Evolutionary conservation across 2,329 filamentous ascomycete species (phyloP), one percentile per base, ranked within the genome.

Genomic region (Pochonia chlamydosporia): DNA sequence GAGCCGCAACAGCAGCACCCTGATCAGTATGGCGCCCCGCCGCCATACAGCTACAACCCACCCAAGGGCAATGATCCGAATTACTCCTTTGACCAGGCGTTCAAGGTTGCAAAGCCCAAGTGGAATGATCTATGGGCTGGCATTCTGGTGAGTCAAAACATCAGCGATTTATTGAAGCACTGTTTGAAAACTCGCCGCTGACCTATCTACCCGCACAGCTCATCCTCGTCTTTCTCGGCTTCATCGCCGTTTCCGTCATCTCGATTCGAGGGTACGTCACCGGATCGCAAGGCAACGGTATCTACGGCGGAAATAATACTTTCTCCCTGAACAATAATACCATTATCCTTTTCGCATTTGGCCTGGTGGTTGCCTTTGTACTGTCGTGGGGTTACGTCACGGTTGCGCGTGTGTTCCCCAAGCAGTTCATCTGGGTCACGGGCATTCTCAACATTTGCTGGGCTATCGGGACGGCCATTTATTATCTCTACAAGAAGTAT

Each of bases 101-200:
- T 97, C 74, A 85, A 85, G 66, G 67, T 96, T 44, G 79, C 88
- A 44, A 83, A 73, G 53, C 89, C 89, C n/a, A 95, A 92, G 65
- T 96, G 78, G 69, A 89, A 96, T 59, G 92, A 97, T 63, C 62
- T 87, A 23, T 96, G 91, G 92, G 91, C 91, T 3, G 90, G 86
- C 4, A 70, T 95, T 35, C 70, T 96, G 60, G 84, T 87, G 64
- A 14, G 74, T 64, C 30, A n/a, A n/a, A n/a, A n/a, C n/a, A n/a
- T n/a, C n/a, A n/a, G n/a, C n/a, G n/a, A n/a, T n/a, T n/a, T n/a
- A n/a, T n/a, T n/a, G n/a, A n/a, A n/a, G n/a, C n/a, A n/a, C n/a
- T n/a, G n/a, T n/a, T n/a, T n/a, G n/a, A n/a, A n/a, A 28, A 1
- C 16, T 36, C n/a, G 9, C 50, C 16, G 49, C 52, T 42, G 25